Base-by-base conservation (phyloP, 306 rosid genomes). In the Lupinus albus region DNA sequence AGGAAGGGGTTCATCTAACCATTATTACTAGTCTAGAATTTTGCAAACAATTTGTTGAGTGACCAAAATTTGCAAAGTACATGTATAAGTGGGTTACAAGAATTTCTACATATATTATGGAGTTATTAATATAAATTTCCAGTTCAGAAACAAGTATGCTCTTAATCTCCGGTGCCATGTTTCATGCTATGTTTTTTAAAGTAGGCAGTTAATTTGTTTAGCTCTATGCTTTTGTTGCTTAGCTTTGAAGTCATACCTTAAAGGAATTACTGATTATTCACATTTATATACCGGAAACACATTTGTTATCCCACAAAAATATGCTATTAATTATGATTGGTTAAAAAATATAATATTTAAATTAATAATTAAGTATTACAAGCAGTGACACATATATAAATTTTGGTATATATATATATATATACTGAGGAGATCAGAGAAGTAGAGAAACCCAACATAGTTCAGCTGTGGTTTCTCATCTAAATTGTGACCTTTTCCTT, bases 391-490 rank as follows among this genome's bases (percentile, higher is more conserved):
- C n/a, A n/a, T n/a, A n/a, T n/a, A n/a, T n/a, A n/a, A n/a, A n/a
- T n/a, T n/a, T n/a, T n/a, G n/a, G n/a, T n/a, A n/a, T n/a, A n/a
- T n/a, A n/a, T n/a, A n/a, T n/a, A n/a, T n/a, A n/a, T n/a, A n/a
- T n/a, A 61, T 56, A 72, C 8, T 78, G 42, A 53, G 6, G 60
- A 18, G 61, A 59, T 35, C 71, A 67, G 78, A 61, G 49, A 67
- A 67, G 48, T 52, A 47, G 49, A 78, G 67, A 72, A 66, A 36
- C 44, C 67, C 75, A 60, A 67, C 75, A 67, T 52, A 72, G 68
- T 60, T 75, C 61, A 8, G 75, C 65, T 53, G 20, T 78, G 80
- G 48, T 78, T 81, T 78, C 44, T 78, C 74, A 74, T 70, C 78
- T 54, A 56, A 73, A 69, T 46, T 65, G 36, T 59, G 38, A 64